phyloP scores from a whole-genome alignment of 345 rosid genomes.

The Erysimum cheiranthoides region DNA sequence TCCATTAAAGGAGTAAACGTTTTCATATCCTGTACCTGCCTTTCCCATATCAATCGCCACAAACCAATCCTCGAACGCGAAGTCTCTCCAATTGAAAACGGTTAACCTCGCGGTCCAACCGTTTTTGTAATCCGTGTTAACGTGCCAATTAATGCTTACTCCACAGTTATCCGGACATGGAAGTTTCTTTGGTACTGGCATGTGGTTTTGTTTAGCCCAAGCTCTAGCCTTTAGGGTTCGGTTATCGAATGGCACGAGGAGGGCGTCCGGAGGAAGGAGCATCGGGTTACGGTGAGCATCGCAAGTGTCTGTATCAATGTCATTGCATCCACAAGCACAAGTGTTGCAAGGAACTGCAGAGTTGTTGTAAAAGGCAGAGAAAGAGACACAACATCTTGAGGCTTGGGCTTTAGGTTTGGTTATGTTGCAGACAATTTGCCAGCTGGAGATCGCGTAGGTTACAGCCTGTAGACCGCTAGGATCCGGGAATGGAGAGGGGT shows the following conservation, averaged over 20 bases:
- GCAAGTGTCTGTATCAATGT: conserved; percentile 55
- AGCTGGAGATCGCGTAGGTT: conserved; percentile 62
- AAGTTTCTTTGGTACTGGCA: conserved; percentile 56
- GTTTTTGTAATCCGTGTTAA: conserved; percentile 63
- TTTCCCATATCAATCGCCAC: conserved; percentile 66
- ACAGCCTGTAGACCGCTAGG: conserved; percentile 63
- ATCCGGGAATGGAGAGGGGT: conserved; percentile 77
- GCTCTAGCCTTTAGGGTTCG: conserved; percentile 73
- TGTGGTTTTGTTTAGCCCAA: conserved; percentile 69
- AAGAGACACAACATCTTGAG: conserved; percentile 87
- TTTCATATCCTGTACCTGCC: conserved; percentile 68
- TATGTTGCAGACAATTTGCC: conserved; percentile 87
- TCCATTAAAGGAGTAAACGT: conserved; percentile 83
- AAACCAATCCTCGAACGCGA: conserved; percentile 75
- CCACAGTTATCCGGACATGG: conserved; percentile 98
- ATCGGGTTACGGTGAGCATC: conserved; percentile 56
- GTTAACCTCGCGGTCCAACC: conserved; percentile 93
- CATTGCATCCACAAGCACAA: conserved; percentile 87
- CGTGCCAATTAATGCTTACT: conserved; percentile 92
- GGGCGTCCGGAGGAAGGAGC: conserved; percentile 81
- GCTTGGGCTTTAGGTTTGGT: conserved; percentile 63
- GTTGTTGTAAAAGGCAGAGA: conserved; percentile 84
- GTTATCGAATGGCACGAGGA: conserved; percentile 77
- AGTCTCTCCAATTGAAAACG: conserved; percentile 76
- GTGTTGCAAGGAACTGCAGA: conserved; percentile 86